Conservation (phyloP, 768 basidiomycete species). For the Mycena sanguinolenta region DNA sequence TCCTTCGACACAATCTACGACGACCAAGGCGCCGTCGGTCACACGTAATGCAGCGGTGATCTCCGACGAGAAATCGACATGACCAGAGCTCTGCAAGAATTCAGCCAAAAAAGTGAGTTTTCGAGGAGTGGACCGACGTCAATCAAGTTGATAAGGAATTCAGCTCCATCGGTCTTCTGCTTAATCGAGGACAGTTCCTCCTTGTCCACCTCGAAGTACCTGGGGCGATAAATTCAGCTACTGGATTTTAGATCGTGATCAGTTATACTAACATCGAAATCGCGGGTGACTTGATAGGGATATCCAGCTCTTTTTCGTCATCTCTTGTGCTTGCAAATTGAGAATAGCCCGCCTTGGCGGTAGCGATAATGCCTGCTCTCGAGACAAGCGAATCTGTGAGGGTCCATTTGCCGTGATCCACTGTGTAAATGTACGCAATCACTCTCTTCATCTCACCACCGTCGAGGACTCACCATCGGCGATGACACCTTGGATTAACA, state of each 20-base stretch:
- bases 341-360: slow-evolving; percentile 93
- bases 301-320: slow-evolving; percentile 99
- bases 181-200: slow-evolving; percentile 88
- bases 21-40: slow-evolving; percentile 98
- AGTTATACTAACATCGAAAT: slow-evolving; percentile 67
- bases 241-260: not conserved
- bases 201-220: slow-evolving; percentile 97
- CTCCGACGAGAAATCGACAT: slow-evolving; percentile 99
- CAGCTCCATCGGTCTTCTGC: slow-evolving; percentile 94
- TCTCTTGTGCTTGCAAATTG: slow-evolving; percentile 97
- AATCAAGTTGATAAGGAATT: slow-evolving; percentile 99
- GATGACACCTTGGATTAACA: slow-evolving; percentile 22
- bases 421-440: slow-evolving; percentile 55
- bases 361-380: slow-evolving; percentile 99
- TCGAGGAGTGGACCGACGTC: slow-evolving; percentile 63
- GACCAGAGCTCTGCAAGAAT: slow-evolving; percentile 77
- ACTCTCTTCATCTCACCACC: slow-evolving; percentile 8
- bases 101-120: not conserved
- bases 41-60: slow-evolving; percentile 99
- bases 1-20: slow-evolving; percentile 99
- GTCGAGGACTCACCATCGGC: slow-evolving; percentile 79
- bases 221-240: slow-evolving; percentile 45
- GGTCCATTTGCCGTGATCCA: slow-evolving; percentile 99
- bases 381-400: slow-evolving; percentile 99
- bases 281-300: slow-evolving; percentile 99